Percentiles rank a stretch among this genome's conserved stretches.
phyloP scores from a whole-genome alignment of 345 rosid genomes.

The Salix dunnii region DNA sequence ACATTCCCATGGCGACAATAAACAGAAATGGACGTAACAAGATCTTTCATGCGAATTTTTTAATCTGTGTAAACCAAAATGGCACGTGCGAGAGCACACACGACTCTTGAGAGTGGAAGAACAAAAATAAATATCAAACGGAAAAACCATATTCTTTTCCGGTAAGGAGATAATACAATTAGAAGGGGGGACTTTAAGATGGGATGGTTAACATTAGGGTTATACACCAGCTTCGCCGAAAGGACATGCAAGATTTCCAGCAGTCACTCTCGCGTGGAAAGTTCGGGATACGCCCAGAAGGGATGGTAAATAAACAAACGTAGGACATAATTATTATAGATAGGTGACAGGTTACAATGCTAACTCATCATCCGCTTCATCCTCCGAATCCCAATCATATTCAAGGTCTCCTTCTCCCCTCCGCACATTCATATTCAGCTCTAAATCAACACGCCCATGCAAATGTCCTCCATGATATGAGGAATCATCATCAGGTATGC shows the following conservation, averaged over 20 bases:
- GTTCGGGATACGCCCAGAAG: neutral
- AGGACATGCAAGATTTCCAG: neutral
- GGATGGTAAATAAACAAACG: neutral
- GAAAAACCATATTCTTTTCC: neutral
- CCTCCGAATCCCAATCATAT: constrained; percentile 43
- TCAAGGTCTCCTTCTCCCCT: constrained; percentile 38
- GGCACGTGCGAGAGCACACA: too few relatives aligned
- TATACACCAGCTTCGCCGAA: neutral
- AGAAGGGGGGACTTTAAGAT: neutral
- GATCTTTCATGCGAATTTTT: neutral
- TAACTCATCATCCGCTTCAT: constrained; percentile 44
- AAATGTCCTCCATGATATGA: neutral
- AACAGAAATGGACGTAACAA: neutral
- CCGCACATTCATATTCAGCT: constrained; percentile 46
- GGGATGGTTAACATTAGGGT: neutral
- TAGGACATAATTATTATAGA: neutral
- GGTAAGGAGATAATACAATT: neutral
- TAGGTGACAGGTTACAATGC: neutral
- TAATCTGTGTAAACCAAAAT: neutral
- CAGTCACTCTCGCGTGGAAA: neutral
- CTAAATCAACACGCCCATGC: constrained; percentile 36
- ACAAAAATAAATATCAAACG: neutral
- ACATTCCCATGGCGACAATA: neutral
- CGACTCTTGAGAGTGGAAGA: neutral
- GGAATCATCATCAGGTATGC: constrained; percentile 10